Percentiles rank a stretch among this genome's conserved stretches.
These are phyloP conservation scores for Alternaria arborescens DNA, from an alignment of 2,329 filamentous ascomycete genomes.

Conservation along the genomic window DNA sequence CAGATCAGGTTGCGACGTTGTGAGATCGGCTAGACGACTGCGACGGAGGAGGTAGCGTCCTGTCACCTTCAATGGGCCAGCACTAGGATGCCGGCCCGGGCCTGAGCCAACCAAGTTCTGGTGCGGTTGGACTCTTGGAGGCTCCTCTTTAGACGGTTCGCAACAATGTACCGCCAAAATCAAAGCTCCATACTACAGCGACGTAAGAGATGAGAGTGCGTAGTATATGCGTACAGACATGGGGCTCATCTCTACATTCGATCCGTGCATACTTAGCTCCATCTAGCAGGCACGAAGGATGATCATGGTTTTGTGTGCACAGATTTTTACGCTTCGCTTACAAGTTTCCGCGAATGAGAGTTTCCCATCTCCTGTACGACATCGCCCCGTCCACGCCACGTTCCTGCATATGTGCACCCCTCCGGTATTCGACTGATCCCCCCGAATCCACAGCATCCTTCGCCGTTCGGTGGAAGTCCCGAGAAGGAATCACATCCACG, in stretches of 20 bases:
- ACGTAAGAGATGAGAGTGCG: not conserved
- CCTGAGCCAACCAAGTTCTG: not conserved
- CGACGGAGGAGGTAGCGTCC: slow-evolving; percentile 2
- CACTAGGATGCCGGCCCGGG: slow-evolving; percentile 7
- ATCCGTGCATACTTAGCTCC: slow-evolving; percentile 4
- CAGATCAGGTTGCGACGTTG: not conserved
- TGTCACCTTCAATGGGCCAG: not conserved
- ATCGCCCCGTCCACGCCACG: slow-evolving; percentile 8
- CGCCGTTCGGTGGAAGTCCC: not conserved
- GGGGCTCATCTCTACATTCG: not conserved
- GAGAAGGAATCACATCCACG: slow-evolving; percentile 5
- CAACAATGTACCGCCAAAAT: too few species aligned
- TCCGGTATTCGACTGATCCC: slow-evolving; percentile 8
- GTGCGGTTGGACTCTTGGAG: not conserved
- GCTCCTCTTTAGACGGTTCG: not conserved
- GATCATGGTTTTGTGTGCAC: not conserved
- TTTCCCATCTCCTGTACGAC: slow-evolving; percentile 4
- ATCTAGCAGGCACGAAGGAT: slow-evolving; percentile 3
- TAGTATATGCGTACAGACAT: not conserved
- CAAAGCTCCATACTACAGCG: not conserved
- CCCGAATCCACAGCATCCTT: not conserved
- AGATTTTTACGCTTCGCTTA: slow-evolving; percentile 9
- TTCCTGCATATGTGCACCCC: slow-evolving; percentile 15
- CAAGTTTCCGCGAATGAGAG: slow-evolving; percentile 6
- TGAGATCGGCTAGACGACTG: not conserved